Conservation (phyloP, 164 flowering plant species). For the Magnolia sinica region DNA sequence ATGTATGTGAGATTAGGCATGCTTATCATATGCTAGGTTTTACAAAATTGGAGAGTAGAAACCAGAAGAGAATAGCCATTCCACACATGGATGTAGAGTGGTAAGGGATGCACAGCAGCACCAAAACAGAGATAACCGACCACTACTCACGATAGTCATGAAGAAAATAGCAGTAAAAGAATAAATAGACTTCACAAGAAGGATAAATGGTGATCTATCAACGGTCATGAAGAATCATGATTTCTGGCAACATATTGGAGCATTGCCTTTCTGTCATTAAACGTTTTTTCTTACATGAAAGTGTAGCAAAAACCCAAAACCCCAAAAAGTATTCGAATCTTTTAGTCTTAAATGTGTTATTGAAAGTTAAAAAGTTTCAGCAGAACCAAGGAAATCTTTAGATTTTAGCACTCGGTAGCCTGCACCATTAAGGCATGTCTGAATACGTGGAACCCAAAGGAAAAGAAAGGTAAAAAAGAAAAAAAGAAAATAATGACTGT, state of each 20-base stretch:
- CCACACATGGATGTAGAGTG: not conserved
- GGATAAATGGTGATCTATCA: not conserved
- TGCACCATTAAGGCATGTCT: not conserved
- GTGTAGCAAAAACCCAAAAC: not conserved
- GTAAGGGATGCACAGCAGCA: not conserved
- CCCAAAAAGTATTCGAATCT: not conserved
- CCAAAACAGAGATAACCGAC: not conserved
- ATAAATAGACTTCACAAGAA: not conserved
- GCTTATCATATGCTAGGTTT: not conserved
- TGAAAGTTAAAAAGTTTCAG: not conserved
- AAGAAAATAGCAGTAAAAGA: not conserved
- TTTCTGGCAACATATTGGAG: not conserved
- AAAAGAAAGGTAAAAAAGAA: too few species aligned
- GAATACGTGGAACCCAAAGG: too few species aligned
- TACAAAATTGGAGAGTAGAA: too few species aligned
- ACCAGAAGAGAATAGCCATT: not conserved
- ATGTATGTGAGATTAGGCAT: not conserved
- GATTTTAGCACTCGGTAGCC: not conserved
- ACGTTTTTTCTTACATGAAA: not conserved
- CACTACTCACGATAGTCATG: not conserved
- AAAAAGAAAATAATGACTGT: too few species aligned
- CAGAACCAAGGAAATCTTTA: not conserved
- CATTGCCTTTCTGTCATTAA: not conserved
- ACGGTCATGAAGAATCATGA: not conserved
- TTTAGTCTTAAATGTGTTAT: not conserved